Evolutionary conservation across 2,329 filamentous ascomycete species (phyloP), one percentile per base, ranked within the genome.

Genomic region (Apiospora kogelbergensis): DNA sequence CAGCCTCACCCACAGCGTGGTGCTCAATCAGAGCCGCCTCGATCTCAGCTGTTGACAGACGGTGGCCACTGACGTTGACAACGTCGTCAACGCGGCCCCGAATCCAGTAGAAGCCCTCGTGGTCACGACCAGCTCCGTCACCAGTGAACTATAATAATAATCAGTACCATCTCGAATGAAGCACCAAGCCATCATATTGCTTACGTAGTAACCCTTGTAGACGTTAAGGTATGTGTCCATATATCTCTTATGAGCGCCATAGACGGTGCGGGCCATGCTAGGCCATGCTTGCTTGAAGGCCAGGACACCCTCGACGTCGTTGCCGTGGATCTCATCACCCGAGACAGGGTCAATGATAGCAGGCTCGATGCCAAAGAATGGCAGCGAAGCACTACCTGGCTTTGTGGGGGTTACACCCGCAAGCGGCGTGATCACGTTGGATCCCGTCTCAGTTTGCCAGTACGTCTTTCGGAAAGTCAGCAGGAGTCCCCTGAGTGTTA

Each of bases 31-130:
- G 90, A 22, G 96, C 96, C 37, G 96, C 96, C 83, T 99, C 96
- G 73, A 99, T 99, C 82, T 99, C 96, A 44, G 96, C 95, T 11
- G 96, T 99, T 20, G 95, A 98, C 72, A 99, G 87, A 80, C 96
- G 92, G 82, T 99, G 96, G 37, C 96, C 96, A 75, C 93, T 96
- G 71, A 99, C 96, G 82, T 99, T 99, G 81, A 99, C 95, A 57
- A 99, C 96, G 77, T 99, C 96, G 79, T 99, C 96, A 67, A 99
- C 96, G 81, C 96, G 94, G 73, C 96, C 96, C 72, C 96, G 93
- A 80, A 99, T 99, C 96, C 96, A 99, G 89, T 98, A 99, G 86
- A 98, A 99, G 69, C 96, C 96, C 77, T 99, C 96, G 82, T 97
- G 93, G 80, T 99, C 96, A 78, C 96, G 93, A 70, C 93, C 96